Conservation (phyloP, 345 rosid species). For the Lepidium africanum region DNA sequence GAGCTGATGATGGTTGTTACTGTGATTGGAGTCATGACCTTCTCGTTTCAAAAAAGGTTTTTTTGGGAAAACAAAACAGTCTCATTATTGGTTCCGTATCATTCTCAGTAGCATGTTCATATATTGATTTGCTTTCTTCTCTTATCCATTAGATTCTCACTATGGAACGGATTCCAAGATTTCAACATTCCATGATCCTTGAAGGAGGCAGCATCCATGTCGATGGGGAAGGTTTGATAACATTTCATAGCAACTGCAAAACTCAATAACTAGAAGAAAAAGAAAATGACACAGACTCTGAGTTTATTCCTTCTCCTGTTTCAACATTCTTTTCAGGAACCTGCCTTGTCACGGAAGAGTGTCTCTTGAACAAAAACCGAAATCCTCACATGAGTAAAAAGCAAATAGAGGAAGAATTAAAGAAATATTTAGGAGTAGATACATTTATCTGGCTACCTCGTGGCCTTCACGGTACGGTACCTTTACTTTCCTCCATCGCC, state of each 20-base stretch:
- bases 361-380: conserved; percentile 81
- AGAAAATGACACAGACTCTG: background rate
- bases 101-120: background rate
- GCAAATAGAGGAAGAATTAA: conserved; percentile 73
- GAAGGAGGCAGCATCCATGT: conserved; percentile 99
- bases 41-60: conserved; percentile 73
- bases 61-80: background rate
- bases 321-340: conserved; percentile 47
- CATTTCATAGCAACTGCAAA: background rate
- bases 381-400: conserved; percentile 67
- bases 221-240: conserved; percentile 83
- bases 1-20: conserved; percentile 81
- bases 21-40: conserved; percentile 84
- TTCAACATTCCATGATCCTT: conserved; percentile 62
- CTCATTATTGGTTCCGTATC: background rate
- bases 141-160: conserved; percentile 50
- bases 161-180: conserved; percentile 66
- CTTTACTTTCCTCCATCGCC: background rate
- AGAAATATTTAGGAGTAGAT: conserved; percentile 62
- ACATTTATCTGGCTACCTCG: conserved; percentile 78
- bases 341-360: conserved; percentile 88
- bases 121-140: conserved; percentile 10
- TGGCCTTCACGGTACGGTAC: conserved; percentile 60
- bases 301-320: background rate
- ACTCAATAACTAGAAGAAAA: background rate